These are phyloP conservation scores for Pilatotrama ljubarskyi DNA, from an alignment of 768 basidiomycete genomes.

Conservation along the genomic window DNA sequence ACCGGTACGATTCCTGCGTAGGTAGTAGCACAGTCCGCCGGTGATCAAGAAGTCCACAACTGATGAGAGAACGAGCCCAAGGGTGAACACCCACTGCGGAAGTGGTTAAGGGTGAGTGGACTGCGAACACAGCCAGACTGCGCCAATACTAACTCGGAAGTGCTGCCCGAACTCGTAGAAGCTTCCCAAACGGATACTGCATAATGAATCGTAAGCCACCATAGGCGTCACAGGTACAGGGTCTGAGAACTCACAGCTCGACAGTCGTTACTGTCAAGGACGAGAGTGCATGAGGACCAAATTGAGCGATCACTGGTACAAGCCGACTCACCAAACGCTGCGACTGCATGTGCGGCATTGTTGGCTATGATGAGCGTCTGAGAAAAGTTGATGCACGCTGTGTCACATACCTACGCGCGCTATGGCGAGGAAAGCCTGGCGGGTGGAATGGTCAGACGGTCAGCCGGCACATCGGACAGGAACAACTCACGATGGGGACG, in stretches of 20 bases:
- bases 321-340: constrained; percentile 15
- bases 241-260: constrained; percentile 11
- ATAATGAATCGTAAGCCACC: not conserved
- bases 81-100: constrained; percentile 31
- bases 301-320: not conserved
- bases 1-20: constrained; percentile 28
- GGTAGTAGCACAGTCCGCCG: constrained; percentile 23
- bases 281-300: not conserved
- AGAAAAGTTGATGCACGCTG: not conserved
- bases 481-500: constrained; percentile 17
- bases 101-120: not conserved
- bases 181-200: constrained; percentile 23
- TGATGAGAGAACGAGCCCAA: constrained; percentile 28
- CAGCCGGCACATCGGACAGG: not conserved
- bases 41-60: constrained; percentile 30
- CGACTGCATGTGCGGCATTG: not conserved
- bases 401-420: constrained; percentile 14
- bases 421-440: constrained; percentile 12
- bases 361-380: not conserved
- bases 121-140: not conserved
- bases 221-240: not conserved
- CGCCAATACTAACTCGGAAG: constrained; percentile 18
- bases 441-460: not conserved
- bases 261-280: constrained; percentile 12
- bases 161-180: constrained; percentile 21